Base-by-base conservation (phyloP, 345 rosid genomes). In the Aegle marmelos region DNA sequence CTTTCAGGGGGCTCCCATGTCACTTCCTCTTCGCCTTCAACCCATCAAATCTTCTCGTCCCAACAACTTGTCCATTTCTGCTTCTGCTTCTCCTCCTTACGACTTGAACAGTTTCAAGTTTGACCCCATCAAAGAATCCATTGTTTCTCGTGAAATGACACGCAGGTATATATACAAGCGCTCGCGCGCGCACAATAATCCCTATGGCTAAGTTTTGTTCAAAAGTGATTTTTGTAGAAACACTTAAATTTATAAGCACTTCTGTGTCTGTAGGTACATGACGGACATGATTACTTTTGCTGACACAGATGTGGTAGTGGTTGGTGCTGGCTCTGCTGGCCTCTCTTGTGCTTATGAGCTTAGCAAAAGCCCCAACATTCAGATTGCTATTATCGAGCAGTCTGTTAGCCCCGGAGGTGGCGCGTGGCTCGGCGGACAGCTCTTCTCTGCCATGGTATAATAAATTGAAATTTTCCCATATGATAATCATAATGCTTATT, bases 341-440 rank as follows among this genome's bases (percentile, higher is more conserved):
- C 84, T 92, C 14, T 84, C 91, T 0, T 87, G 91, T 36, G 97
- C 93, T 2, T 92, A 92, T 37, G 94, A 90, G 82, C 84, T 92
- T 9, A 92, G 95, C 78, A 92, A 92, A 84, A 92, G 91, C 80
- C 91, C 93, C 4, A 68, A 82, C 73, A 86, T 91, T 4, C 85
- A 87, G 75, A 86, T 92, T n/a, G 92, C 92, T 2, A 87, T 91
- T 9, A 72, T 89, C 22, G 95, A 92, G 36, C 97, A 92, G 66
- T 92, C 95, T 10, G 97, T 92, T 41, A 92, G 93, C 79, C 97
- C 95, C 7, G 93, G 95, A 6, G 97, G 97, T 60, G 97, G 95
- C 22, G 90, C 93, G 2, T 89, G 92, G 95, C 91, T 91, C 56
- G 91, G 95, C 60, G 93, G 95, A 33, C 95, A 92, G 81, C 92